Evolutionary conservation across 2,329 filamentous ascomycete species (phyloP), one percentile per base, ranked within the genome.

Genomic region (Ceratocystis cacaofunesta): DNA sequence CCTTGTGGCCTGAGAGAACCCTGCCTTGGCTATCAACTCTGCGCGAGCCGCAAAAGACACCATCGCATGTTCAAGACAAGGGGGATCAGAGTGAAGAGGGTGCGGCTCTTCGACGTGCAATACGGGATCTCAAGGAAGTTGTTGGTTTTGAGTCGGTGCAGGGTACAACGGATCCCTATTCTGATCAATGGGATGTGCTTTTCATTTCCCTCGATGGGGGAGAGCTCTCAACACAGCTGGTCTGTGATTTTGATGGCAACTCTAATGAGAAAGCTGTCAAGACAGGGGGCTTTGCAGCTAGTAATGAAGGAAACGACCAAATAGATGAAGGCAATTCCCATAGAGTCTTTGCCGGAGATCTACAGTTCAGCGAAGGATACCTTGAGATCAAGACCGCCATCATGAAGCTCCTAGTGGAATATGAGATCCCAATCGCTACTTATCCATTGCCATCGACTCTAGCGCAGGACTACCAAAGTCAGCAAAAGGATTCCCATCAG

Each of bases 321-420:
- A 4, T 15, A 19, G 55, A 15, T 12, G 8, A 4, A n/a, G 30
- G 1, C 28, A 58, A 10, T 58, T n/a, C 28, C 1, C 12, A 8
- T 7, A n/a, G 17, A n/a, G 30, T 6, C 19, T 12, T 25, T 36
- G 28, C 1, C n/a, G 12, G n/a, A 25, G 77, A 78, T 2, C 79
- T 82, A 0, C 88, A 89, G 63, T 77, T 90, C 2, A 85, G 89
- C 73, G 89, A 88, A 70, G 88, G 91, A 71, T 91, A 92, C 69
- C 88, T 91, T 71, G 87, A 89, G 69, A 76, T 95, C 3, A 86
- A 92, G 66, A 86, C 90, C 68, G 89, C 89, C 0, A 89, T 95
- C 64, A 76, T 90, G 67, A 91, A 88, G 72, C 78, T 95, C 3
- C 87, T 94, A 0, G 84, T 90, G 71, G 89, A 95, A 69, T 92